These are phyloP conservation scores for Odontarrhena argentea DNA, from an alignment of 345 rosid genomes.

Conservation along the genomic window DNA sequence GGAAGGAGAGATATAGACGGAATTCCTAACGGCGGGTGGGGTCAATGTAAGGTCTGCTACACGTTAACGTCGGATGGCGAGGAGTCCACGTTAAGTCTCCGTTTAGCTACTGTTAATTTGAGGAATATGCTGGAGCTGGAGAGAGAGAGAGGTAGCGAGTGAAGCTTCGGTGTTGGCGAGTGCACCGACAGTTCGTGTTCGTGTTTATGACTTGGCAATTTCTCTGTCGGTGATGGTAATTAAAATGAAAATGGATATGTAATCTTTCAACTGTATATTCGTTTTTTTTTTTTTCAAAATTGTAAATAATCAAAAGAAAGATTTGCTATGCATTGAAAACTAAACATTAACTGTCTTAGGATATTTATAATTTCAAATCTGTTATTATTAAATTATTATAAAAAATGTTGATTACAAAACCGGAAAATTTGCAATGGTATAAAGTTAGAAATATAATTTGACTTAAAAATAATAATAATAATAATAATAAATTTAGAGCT, in stretches of 20 bases:
- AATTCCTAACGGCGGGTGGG: conserved; percentile 49
- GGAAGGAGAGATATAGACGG: conserved; percentile 37
- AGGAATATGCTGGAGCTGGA: conserved; percentile 29
- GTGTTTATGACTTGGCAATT: conserved; percentile 25
- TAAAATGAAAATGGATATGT: neutral
- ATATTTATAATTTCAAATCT: too few relatives aligned
- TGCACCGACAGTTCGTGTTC: conserved; percentile 28
- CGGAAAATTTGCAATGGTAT: too few relatives aligned
- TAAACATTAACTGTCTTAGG: too few relatives aligned
- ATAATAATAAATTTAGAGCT: too few relatives aligned
- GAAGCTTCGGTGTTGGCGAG: conserved; percentile 19
- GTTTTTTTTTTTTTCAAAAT: neutral
- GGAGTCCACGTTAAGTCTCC: conserved; percentile 44
- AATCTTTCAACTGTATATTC: neutral
- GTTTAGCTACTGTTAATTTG: conserved; percentile 28
- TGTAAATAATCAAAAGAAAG: too few relatives aligned
- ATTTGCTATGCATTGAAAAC: too few relatives aligned
- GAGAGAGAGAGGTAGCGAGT: neutral
- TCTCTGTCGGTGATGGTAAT: conserved; percentile 30
- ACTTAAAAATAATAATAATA: too few relatives aligned
- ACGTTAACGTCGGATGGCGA: conserved; percentile 36
- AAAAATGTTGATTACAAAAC: too few relatives aligned
- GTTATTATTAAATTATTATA: too few relatives aligned
- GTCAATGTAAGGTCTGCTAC: conserved; percentile 28
- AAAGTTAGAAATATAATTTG: too few relatives aligned